Conservation (phyloP, 352 stramenopile species). For the Phytopythium oedochilum region DNA sequence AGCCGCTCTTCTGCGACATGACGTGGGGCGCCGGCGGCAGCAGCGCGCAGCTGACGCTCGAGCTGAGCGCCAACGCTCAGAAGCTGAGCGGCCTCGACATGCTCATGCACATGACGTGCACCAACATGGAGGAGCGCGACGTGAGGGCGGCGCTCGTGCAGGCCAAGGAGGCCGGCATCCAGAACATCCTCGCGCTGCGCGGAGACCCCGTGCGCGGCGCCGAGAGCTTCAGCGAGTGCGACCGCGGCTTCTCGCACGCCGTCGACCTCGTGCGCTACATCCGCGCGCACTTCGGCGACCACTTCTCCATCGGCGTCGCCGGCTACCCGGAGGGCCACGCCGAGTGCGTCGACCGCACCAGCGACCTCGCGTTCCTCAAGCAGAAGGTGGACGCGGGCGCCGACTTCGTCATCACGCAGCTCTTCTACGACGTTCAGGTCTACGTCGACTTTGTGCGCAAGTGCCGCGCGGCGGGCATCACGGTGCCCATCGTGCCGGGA, state of each 20-base stretch:
- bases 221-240: constrained; percentile 84
- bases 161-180: constrained; percentile 92
- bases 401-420: constrained; percentile 99
- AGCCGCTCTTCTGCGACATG: constrained; percentile 98
- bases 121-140: constrained; percentile 95
- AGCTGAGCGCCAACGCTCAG: constrained; percentile 91
- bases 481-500: constrained; percentile 95
- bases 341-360: constrained; percentile 83
- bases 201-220: constrained; percentile 94
- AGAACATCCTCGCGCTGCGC: constrained; percentile 98
- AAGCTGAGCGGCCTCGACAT: constrained; percentile 91
- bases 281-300: constrained; percentile 89
- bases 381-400: constrained; percentile 96
- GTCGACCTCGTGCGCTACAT: constrained; percentile 98
- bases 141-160: constrained; percentile 91
- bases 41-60: constrained; percentile 94
- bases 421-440: constrained; percentile 98
- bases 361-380: constrained; percentile 97
- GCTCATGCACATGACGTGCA: constrained; percentile 97
- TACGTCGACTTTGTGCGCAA: constrained; percentile 94
- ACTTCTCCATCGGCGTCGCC: constrained; percentile 96
- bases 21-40: constrained; percentile 98
- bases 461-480: constrained; percentile 89
- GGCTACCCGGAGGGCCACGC: constrained; percentile 98
- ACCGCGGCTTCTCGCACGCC: constrained; percentile 92